A percentile compares a stretch with the other conserved stretches of the same genome.
Evolutionary conservation across 345 rosid species (phyloP).

Genomic region (Limnanthes douglasii): DNA sequence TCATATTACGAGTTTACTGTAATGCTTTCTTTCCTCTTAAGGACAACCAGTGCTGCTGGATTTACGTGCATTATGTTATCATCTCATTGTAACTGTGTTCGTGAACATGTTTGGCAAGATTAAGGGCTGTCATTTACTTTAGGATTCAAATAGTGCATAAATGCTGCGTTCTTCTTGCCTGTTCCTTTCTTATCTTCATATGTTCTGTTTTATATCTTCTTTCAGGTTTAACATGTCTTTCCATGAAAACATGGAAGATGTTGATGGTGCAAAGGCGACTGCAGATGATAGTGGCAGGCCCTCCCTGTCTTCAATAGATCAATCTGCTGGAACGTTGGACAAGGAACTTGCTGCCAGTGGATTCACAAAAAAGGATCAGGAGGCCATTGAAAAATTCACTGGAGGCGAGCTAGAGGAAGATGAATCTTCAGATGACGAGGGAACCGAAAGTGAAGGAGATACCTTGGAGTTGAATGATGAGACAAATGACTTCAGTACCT

Average conservation of each 20-base stretch:
- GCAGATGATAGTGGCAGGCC: slow-evolving; percentile 47
- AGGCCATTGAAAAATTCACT: slow-evolving; percentile 55
- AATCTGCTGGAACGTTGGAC: slow-evolving; percentile 59
- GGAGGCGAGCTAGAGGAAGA: slow-evolving; percentile 37
- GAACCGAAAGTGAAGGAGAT: slow-evolving; percentile 24
- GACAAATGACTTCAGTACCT: slow-evolving; percentile 20
- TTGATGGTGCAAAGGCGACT: slow-evolving; percentile 27
- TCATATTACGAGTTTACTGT: too few relatives aligned
- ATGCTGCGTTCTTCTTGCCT: neutral
- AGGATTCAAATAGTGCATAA: neutral
- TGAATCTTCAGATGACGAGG: slow-evolving; percentile 30
- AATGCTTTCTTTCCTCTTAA: too few relatives aligned
- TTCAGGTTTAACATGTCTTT: slow-evolving; percentile 54
- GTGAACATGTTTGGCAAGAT: too few relatives aligned
- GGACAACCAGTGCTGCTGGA: too few relatives aligned
- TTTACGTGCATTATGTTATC: too few relatives aligned
- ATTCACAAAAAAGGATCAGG: slow-evolving; percentile 74
- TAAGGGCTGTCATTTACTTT: neutral
- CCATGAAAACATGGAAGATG: slow-evolving; percentile 24
- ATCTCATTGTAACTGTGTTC: too few relatives aligned
- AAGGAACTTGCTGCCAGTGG: slow-evolving; percentile 92
- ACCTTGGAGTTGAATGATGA: slow-evolving; percentile 15
- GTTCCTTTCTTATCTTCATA: slow-evolving; percentile 2
- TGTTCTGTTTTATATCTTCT: too few relatives aligned
- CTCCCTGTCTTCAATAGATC: slow-evolving; percentile 47